These are phyloP conservation scores for Ceratobasidium sp. DNA, from an alignment of 1,284 basidiomycete species.

Conservation along the genomic window DNA sequence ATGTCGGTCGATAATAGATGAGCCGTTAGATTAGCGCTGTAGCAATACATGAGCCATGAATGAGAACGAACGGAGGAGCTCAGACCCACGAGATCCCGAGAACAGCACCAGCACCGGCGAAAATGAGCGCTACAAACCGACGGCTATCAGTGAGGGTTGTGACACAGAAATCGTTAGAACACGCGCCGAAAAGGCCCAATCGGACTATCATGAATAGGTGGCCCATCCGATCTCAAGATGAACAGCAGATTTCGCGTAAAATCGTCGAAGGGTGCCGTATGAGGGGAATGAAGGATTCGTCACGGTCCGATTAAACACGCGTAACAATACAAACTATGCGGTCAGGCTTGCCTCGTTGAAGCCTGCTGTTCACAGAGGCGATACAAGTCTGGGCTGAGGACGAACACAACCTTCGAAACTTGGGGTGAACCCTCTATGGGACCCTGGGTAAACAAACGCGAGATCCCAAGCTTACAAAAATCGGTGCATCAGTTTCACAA, in stretches of 20 bases:
- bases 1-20: slow-evolving; percentile 16
- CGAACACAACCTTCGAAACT: slow-evolving; percentile 19
- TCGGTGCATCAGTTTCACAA: slow-evolving; percentile 13
- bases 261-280: slow-evolving; percentile 16
- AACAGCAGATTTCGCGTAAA: neutral
- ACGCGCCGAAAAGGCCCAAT: slow-evolving; percentile 21
- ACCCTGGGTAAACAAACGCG: slow-evolving; percentile 21
- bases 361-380: slow-evolving; percentile 21
- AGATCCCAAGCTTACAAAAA: neutral
- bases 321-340: neutral
- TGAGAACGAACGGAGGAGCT: neutral
- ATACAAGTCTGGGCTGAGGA: slow-evolving; percentile 12
- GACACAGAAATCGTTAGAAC: neutral
- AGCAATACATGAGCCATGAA: neutral
- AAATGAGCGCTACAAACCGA: slow-evolving; percentile 12
- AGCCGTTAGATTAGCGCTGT: slow-evolving; percentile 2
- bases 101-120: slow-evolving; percentile 16
- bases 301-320: neutral
- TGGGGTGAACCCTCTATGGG: slow-evolving; percentile 24
- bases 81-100: slow-evolving; percentile 33
- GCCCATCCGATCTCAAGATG: slow-evolving; percentile 18
- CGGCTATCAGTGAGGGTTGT: neutral
- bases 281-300: neutral
- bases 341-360: slow-evolving; percentile 29
- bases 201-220: slow-evolving; percentile 23